phyloP scores from a whole-genome alignment of 352 stramenopile genomes.

The Globisporangium okanoganense region DNA sequence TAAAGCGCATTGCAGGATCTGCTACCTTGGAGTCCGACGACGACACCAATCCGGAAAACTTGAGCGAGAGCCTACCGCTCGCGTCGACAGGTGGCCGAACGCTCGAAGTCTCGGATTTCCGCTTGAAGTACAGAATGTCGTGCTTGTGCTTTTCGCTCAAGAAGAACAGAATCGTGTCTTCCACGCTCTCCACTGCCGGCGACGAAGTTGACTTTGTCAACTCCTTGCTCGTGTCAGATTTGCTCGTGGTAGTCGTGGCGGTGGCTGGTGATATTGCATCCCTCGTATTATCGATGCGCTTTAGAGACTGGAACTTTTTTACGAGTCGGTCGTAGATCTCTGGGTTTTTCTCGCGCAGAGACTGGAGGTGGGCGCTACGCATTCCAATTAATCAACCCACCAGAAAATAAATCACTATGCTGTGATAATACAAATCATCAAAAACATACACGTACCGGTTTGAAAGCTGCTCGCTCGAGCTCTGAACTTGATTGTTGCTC shows the following conservation, averaged over 20 bases:
- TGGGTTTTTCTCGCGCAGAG: conserved; percentile 33
- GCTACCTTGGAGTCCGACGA: neutral
- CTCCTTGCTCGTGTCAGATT: neutral
- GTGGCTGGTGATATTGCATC: conserved; percentile 8
- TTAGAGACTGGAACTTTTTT: conserved; percentile 23
- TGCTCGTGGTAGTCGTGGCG: neutral
- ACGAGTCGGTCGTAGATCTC: conserved; percentile 35
- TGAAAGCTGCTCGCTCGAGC: conserved; percentile 13
- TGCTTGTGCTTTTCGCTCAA: conserved; percentile 61
- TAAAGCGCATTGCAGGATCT: conserved; percentile 23
- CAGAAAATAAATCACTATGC: neutral
- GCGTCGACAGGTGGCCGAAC: conserved; percentile 4
- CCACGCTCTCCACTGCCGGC: conserved; percentile 10
- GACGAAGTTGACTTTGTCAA: neutral
- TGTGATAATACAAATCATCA: neutral
- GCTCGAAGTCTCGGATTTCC: conserved; percentile 13
- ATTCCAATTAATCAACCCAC: neutral
- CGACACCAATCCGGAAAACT: conserved; percentile 18
- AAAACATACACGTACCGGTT: conserved; percentile 17
- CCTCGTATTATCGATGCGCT: conserved; percentile 2
- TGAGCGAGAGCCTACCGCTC: conserved; percentile 22
- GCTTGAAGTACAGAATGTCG: conserved; percentile 68
- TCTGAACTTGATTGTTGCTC: conserved; percentile 8
- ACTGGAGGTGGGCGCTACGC: conserved; percentile 21
- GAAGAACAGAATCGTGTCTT: conserved; percentile 73